Percentiles rank a stretch among this genome's conserved stretches.
Evolutionary conservation across 2,329 filamentous ascomycete species (phyloP).

Genomic region (Sclerotinia glacialis): DNA sequence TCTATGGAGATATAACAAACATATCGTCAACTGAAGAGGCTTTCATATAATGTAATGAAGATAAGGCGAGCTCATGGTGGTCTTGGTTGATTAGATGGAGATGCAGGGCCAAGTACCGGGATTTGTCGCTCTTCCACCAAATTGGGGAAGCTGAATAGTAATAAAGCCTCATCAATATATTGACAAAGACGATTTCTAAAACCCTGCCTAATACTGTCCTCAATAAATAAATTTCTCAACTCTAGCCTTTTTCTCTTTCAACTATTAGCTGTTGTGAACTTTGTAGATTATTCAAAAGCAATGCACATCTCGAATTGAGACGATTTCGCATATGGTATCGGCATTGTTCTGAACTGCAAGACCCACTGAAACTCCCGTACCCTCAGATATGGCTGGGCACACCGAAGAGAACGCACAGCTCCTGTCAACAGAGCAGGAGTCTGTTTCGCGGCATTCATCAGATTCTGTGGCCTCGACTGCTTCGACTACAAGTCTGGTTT

Average conservation of each 20-base stretch:
- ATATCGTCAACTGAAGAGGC: background rate
- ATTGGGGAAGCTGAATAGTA: slow-evolving; percentile 15
- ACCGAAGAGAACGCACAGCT: slow-evolving; percentile 36
- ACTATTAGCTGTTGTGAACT: background rate
- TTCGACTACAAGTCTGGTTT: slow-evolving; percentile 80
- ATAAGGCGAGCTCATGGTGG: background rate
- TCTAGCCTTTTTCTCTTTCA: slow-evolving; percentile 3
- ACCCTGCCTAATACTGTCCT: background rate
- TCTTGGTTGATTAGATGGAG: background rate
- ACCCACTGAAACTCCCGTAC: slow-evolving; percentile 28
- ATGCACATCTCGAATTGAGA: slow-evolving; percentile 8
- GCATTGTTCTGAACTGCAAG: slow-evolving; percentile 16
- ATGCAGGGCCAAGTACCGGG: background rate
- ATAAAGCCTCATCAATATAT: slow-evolving; percentile 8
- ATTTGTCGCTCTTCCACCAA: slow-evolving; percentile 1
- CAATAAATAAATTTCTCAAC: slow-evolving; percentile 6
- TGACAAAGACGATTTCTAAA: slow-evolving; percentile 18
- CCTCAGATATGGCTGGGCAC: slow-evolving; percentile 35
- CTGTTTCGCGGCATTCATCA: slow-evolving; percentile 31
- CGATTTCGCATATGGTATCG: slow-evolving; percentile 6
- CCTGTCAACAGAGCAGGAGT: slow-evolving; percentile 29
- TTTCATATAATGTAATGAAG: background rate
- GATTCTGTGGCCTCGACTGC: slow-evolving; percentile 63
- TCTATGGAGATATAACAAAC: background rate
- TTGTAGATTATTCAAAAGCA: background rate